phyloP scores from a whole-genome alignment of 1,284 basidiomycete genomes.

The Schizopora paradoxa region DNA sequence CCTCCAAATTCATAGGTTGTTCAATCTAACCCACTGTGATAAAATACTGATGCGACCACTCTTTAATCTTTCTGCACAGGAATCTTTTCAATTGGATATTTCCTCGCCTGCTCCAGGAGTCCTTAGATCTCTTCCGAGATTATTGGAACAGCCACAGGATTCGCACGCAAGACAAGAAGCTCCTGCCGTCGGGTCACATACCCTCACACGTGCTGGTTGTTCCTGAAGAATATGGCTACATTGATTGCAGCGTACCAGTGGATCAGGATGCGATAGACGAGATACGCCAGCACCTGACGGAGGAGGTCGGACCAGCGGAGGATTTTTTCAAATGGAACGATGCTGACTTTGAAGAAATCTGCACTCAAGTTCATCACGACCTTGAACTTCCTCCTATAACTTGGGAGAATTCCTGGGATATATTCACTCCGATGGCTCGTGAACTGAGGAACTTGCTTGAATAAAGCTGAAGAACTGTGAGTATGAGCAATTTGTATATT shows the following conservation, averaged over 20 bases:
- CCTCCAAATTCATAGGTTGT: background rate
- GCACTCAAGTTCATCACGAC: too few relatives aligned
- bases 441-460: too few relatives aligned
- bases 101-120: slow-evolving; percentile 10
- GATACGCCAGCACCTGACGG: too few relatives aligned
- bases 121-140: slow-evolving; percentile 10
- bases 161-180: slow-evolving; percentile 8
- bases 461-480: too few relatives aligned
- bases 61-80: background rate
- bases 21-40: background rate
- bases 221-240: slow-evolving; percentile 10
- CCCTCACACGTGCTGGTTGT: background rate
- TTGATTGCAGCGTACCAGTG: slow-evolving; percentile 1
- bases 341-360: too few relatives aligned
- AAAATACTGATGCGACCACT: background rate
- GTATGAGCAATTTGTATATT: too few relatives aligned
- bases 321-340: too few relatives aligned
- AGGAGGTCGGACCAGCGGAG: too few relatives aligned
- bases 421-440: too few relatives aligned
- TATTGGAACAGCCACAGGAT: slow-evolving; percentile 15
- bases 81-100: slow-evolving; percentile 17
- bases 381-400: too few relatives aligned
- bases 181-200: slow-evolving; percentile 12
- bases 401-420: too few relatives aligned
- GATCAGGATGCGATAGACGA: slow-evolving; percentile 2